Evolutionary conservation across 1,139 yeast genomes (phyloP), one percentile per base, ranked within the genome.

Genomic region (Pichia sp.): DNA sequence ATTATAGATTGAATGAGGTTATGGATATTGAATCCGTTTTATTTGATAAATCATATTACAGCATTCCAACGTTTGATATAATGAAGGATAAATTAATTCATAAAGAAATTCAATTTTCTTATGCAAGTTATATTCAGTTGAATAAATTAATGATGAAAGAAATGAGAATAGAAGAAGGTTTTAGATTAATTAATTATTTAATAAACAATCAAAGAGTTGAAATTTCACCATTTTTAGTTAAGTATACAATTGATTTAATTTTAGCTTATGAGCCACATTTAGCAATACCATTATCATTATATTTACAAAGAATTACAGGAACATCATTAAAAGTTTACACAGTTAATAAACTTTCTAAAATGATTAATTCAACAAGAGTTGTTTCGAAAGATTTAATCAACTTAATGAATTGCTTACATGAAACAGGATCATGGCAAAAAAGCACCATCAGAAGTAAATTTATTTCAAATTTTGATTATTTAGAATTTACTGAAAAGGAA

Each of bases 131-230:
- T 18, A 44, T 46, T 41, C 48, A 45, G 31, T n/a, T 56, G 3
- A 34, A 31, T 18, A 53, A 50, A 33, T n/a, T 48, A 4, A 48
- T 56, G 50, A 41, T 50, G 19, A 34, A 42, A 27, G 58, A 56
- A 34, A 43, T 45, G 29, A 33, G 58, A 31, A 33, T 53, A 38
- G 41, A 34, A 11, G 59, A 56, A 45, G 56, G 53, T 25, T 39
- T 56, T 11, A 41, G 39, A 29, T 28, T 46, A 8, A 34, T 56
- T 9, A 44, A 52, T 13, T 30, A 43, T 18, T 33, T 53, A 8
- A 41, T 50, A n/a, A 31, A 33, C 1, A 18, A 13, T 7, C 25
- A 46, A 10, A 22, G 34, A n/a, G 31, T 49, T 36, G 54, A 51
- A 43, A 28, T 53, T 6, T 54, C 54, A 13, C n/a, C 45, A 16